Base-by-base conservation (phyloP, 192 early-diverging fungal species). In the Coemansia sp. region DNA sequence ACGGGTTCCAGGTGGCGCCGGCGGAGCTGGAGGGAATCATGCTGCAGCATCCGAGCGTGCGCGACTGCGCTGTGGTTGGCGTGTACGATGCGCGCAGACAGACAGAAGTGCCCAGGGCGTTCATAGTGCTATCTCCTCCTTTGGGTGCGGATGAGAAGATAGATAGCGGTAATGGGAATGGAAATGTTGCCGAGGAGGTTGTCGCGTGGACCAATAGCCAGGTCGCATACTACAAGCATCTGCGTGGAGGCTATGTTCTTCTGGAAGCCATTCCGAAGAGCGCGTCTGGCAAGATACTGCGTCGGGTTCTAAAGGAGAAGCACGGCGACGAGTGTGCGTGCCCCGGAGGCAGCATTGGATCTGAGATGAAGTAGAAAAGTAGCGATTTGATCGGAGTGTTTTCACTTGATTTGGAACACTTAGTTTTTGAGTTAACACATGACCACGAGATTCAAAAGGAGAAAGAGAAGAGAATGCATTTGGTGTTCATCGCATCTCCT, bases 11-110 rank as follows among this genome's bases (percentile, higher is more conserved):
- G 72, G 90, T 97, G 5, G 87, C 93, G 0, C 95, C 94, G 0
- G 94, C 94, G 4, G 78, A 97, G 69, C 74, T 97, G 2, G 95
- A 97, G 62, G 90, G 86, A 1, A 45, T 89, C 40, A 69, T 95
- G 40, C 42, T 93, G 12, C 74, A 86, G 45, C 90, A 95, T 50
- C 88, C 89, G 0, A 38, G 48, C 8, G 81, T 97, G 39, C 68
- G 73, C 13, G 91, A 92, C 63, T 86, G 83, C 37, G 88, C 88
- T 4, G 90, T 92, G 15, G 80, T 89, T 72, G 87, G 87, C 40
- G 67, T 85, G 0, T 87, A 85, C 52, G 86, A 86, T 54, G 77
- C 77, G 26, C 60, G 71, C 32, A 83, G 87, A 26, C 82, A 81
- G 6, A 92, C 88, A 11, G 78, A 81, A n/a, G 63, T 81, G 16